phyloP scores from a whole-genome alignment of 495 filamentous ascomycete species.

The Neurospora tetrasperma region DNA sequence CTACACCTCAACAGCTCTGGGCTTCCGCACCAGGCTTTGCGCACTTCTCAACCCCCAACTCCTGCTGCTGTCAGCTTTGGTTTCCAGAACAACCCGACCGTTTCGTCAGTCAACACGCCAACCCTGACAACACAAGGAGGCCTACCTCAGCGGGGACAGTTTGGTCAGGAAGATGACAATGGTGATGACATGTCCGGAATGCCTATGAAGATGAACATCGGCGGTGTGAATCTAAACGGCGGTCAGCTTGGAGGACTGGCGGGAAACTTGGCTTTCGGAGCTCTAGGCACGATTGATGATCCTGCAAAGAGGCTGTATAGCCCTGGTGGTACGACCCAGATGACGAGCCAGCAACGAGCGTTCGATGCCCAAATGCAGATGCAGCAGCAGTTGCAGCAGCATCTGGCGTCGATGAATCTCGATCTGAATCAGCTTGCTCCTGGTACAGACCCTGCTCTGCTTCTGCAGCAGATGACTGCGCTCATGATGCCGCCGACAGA shows the following conservation, averaged over 20 bases:
- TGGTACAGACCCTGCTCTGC: conserved; percentile 62
- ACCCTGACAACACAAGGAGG: conserved; percentile 59
- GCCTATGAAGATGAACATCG: conserved; percentile 49
- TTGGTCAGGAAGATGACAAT: conserved; percentile 40
- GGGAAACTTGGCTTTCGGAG: conserved; percentile 10
- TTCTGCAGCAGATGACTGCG: conserved; percentile 63
- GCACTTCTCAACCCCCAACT: conserved; percentile 76
- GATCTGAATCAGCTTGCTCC: conserved; percentile 60
- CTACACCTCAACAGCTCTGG: conserved; percentile 58
- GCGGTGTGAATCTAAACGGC: conserved; percentile 38
- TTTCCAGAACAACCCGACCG: conserved; percentile 88
- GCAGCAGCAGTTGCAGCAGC: conserved; percentile 43
- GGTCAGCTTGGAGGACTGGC: conserved; percentile 31
- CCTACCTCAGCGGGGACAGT: conserved; percentile 30
- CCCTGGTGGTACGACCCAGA: conserved; percentile 53
- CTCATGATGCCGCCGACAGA: conserved; percentile 46
- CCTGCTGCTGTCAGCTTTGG: conserved; percentile 62
- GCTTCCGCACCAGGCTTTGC: conserved; percentile 69
- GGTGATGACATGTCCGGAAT: conserved; percentile 45
- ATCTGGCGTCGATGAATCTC: conserved; percentile 53
- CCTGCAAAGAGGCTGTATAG: conserved; percentile 90
- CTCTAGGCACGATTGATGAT: conserved; percentile 69
- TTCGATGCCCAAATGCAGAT: conserved; percentile 25
- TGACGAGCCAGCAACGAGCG: conserved; percentile 46
- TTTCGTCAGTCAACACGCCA: conserved; percentile 95